Base-by-base conservation (phyloP, 768 basidiomycete species). In the Agaricus subrufescens region DNA sequence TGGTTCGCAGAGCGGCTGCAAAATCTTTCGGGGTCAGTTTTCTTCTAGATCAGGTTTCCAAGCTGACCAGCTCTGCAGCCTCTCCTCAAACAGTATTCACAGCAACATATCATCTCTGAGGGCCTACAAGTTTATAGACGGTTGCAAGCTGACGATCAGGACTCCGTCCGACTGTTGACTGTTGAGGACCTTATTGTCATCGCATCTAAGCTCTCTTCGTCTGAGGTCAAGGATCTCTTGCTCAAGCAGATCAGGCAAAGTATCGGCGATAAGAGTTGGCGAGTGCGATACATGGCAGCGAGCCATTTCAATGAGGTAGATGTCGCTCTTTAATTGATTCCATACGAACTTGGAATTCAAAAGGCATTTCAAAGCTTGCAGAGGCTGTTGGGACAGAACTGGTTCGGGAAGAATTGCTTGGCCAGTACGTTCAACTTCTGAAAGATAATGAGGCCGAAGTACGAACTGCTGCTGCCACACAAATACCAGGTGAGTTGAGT, bases 371-470 rank as follows among this genome's bases (percentile, higher is more conserved):
- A 53, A 34, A 95, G 92, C 84, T 99, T 53, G 94, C 96, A 1
- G 88, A 93, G 66, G 86, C 91, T 7, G 89, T 97, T 14, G 96
- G 97, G 3, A 74, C 80, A 58, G 93, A 94, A 48, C 81, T 98
- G 53, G 91, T 97, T 45, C 81, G 93, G 61, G 96, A 98, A 62
- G 97, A 99, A 67, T 74, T 98, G 58, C 94, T 95, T 61, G 84
- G 84, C 29, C 94, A 96, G 60, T 98, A 89, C 69, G 93, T 98
- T 5, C 87, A 91, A 57, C 78, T 99, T 54, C 75, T 99, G 66
- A 98, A 98, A 71, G 97, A 99, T 67, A 96, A 96, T 65, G 97
- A 99, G 73, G 97, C 97, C 19, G 97, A 99, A 73, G 97, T 98
- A 42, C 85, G 95, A 60, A 98, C 95, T 49, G 96, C 97, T 43